phyloP scores from a whole-genome alignment of 257 asterid species.

The Cynanchum wilfordii region DNA sequence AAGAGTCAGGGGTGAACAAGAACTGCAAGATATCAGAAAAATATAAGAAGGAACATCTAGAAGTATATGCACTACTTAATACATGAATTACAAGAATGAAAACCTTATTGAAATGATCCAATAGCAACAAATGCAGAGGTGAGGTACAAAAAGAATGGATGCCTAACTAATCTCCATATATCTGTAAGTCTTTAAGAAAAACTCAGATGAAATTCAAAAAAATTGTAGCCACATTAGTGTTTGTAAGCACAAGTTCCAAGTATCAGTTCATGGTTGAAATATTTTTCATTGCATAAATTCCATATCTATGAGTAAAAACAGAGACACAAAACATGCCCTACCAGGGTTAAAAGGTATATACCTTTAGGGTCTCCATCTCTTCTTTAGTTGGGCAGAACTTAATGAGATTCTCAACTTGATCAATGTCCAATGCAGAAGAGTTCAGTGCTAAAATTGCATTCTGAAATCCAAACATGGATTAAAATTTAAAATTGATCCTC shows the following conservation, averaged over 20 bases:
- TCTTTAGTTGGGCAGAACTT: conserved; percentile 96
- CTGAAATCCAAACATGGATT: conserved; percentile 33
- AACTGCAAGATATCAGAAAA: conserved; percentile 1
- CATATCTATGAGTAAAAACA: neutral
- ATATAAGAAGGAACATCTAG: neutral
- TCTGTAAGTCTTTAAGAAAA: neutral
- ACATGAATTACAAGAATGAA: neutral
- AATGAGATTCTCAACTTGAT: conserved; percentile 98
- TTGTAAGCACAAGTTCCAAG: neutral
- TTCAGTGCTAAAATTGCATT: conserved; percentile 87
- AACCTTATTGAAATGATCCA: neutral
- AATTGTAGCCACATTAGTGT: neutral
- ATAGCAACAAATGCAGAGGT: neutral
- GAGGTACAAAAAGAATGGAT: neutral
- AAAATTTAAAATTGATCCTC: neutral
- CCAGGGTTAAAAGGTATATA: conserved; percentile 18
- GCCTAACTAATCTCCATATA: neutral
- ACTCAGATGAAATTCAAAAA: neutral
- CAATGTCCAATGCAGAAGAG: conserved; percentile 88
- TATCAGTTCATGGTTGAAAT: neutral
- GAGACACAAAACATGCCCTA: neutral
- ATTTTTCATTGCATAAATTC: neutral
- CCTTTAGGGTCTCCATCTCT: conserved; percentile 97
- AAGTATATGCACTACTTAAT: neutral
- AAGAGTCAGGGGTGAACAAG: neutral